Evolutionary conservation across 2,329 filamentous ascomycete genomes (phyloP), one percentile per base, ranked within the genome.

Genomic region (Trichoderma sp.): DNA sequence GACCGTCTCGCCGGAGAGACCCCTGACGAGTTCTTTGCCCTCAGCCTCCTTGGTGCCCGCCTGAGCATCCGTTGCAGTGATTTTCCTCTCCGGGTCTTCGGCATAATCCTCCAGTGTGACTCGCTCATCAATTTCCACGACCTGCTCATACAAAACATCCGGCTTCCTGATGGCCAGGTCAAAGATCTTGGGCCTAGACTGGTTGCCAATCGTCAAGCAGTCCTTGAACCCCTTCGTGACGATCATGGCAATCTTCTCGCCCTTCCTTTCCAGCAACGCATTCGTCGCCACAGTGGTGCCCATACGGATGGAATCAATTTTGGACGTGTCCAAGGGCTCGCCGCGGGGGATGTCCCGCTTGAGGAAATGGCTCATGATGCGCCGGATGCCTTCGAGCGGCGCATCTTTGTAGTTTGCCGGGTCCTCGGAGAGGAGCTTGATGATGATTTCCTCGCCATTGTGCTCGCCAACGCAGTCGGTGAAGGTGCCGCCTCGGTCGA

Each of bases 231-330:
- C 95, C 75, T 90, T 91, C 1, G 93, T 97, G 12, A 97, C 93
- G 1, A 97, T 89, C 81, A 98, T 87, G 15, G 93, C 94, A 78
- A 96, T 95, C 76, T 89, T 90, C 82, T 97, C 94, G 62, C 95
- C 95, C 81, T 97, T 97, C 71, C 95, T 86, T 81, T 98, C 95
- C 2, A 98, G 86, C 70, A 98, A 82, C 0, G 95, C 95, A 80
- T 98, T 98, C 0, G 95, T 98, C 11, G 95, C 95, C 13, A 98
- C 94, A 0, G 95, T 98, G 1, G 95, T 98, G 58, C 95, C 95
- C 95, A 98, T 98, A 62, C 95, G 91, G 79, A 98, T 97, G 70
- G 92, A 94, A 76, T 96, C 93, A 76, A 98, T 97, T 77, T 90
- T 84, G 20, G 90, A 88, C 1, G 94, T 97, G 80, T 97, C 94